Evolutionary conservation across 768 basidiomycete species (phyloP).

Genomic region (Kwoniella mangroviensis): DNA sequence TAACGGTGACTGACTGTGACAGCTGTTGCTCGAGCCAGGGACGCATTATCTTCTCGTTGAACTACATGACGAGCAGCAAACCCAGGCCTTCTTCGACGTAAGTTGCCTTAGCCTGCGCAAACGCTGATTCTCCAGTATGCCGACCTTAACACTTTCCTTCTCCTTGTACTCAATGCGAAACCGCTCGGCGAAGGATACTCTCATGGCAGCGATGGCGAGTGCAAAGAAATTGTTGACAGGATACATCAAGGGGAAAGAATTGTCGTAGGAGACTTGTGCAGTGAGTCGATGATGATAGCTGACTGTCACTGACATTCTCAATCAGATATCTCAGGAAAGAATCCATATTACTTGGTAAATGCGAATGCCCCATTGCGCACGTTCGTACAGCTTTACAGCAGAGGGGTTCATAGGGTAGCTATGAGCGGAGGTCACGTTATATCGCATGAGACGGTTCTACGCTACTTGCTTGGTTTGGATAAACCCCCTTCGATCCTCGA

Average conservation of each 20-base stretch:
- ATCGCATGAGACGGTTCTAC: constrained; percentile 30
- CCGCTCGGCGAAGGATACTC: constrained; percentile 7
- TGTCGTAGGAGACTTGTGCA: constrained; percentile 30
- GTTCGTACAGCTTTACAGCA: constrained; percentile 39
- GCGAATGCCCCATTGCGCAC: constrained; percentile 26
- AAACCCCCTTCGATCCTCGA: constrained; percentile 26
- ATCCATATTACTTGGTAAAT: constrained; percentile 37
- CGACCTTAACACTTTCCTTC: constrained; percentile 46
- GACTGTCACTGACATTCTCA: constrained; percentile 4
- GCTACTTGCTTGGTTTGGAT: constrained; percentile 30
- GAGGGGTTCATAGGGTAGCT: constrained; percentile 42
- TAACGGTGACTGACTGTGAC: too few species aligned
- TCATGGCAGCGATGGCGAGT: neutral
- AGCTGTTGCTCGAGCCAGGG: constrained; percentile 36
- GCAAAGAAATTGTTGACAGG: neutral
- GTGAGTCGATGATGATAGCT: constrained; percentile 22
- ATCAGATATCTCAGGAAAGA: constrained; percentile 46
- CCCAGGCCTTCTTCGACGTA: constrained; percentile 43
- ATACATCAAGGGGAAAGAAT: constrained; percentile 31
- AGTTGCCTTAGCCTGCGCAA: neutral
- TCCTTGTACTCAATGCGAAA: constrained; percentile 40
- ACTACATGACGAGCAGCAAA: constrained; percentile 11
- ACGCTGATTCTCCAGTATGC: constrained; percentile 35
- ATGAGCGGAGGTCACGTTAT: constrained; percentile 24
- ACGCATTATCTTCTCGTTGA: constrained; percentile 25